These are phyloP conservation scores for Juglanconis sp. DNA, from an alignment of 2,329 filamentous ascomycete species.

Conservation along the genomic window DNA sequence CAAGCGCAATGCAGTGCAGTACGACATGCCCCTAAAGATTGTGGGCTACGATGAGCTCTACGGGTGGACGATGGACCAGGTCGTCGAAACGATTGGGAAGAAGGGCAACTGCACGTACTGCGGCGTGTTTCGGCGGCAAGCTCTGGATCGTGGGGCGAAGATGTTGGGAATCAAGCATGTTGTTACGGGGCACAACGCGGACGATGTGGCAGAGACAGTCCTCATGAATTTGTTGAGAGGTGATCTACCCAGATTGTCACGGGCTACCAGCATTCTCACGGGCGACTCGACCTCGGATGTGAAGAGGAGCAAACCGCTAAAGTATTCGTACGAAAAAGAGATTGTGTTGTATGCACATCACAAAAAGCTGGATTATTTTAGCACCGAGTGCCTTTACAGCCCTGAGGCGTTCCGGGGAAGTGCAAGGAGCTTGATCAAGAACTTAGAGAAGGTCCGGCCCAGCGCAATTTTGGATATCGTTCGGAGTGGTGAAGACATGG, in stretches of 20 bases:
- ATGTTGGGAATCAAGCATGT: constrained; percentile 86
- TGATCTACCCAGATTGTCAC: constrained; percentile 79
- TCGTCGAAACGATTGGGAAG: constrained; percentile 93
- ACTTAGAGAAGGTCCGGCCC: constrained; percentile 85
- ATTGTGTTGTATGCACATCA: constrained; percentile 97
- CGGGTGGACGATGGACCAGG: constrained; percentile 99
- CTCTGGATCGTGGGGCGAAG: constrained; percentile 86
- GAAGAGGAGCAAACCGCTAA: constrained; percentile 92
- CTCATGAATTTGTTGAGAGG: constrained; percentile 95
- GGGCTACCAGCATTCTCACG: constrained; percentile 88
- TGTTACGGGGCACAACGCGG: constrained; percentile 95
- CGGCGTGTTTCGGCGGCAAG: constrained; percentile 91
- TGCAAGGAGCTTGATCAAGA: constrained; percentile 89
- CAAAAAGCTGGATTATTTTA: constrained; percentile 96
- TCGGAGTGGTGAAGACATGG: constrained; percentile 93
- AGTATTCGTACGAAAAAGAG: constrained; percentile 98
- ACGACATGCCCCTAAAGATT: constrained; percentile 87
- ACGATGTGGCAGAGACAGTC: constrained; percentile 95
- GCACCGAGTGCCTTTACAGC: constrained; percentile 96
- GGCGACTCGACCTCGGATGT: constrained; percentile 77
- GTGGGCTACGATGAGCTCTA: constrained; percentile 92
- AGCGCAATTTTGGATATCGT: constrained; percentile 96
- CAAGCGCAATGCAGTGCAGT: constrained; percentile 87
- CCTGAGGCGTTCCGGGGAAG: constrained; percentile 95
- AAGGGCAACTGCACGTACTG: constrained; percentile 99